Evolutionary conservation across 1,284 basidiomycete species (phyloP).

Genomic region (Spongispora temasekensis): DNA sequence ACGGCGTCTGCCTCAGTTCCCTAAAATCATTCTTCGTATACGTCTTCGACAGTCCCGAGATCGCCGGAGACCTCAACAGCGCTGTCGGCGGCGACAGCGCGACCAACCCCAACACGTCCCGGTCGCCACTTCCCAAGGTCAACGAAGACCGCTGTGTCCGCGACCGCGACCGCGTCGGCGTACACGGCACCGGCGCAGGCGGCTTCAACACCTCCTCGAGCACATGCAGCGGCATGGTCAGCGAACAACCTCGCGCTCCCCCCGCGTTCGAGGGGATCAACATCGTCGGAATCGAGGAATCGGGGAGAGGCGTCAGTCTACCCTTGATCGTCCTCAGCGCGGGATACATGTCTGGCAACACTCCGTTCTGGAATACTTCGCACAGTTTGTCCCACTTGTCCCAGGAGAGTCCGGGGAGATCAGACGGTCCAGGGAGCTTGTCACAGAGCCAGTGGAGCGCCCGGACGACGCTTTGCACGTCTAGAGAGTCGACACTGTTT

Average conservation of each 20-base stretch:
- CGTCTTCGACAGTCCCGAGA: conserved; percentile 78
- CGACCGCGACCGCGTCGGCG: conserved; percentile 20
- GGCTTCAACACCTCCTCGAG: conserved; percentile 29
- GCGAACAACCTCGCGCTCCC: not conserved
- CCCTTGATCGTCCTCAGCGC: conserved; percentile 34
- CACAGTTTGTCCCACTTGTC: conserved; percentile 37
- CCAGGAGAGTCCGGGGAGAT: conserved; percentile 35
- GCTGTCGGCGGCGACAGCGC: conserved; percentile 58
- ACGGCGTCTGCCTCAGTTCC: conserved; percentile 63
- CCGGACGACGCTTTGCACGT: conserved; percentile 31
- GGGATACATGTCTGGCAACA: conserved; percentile 27
- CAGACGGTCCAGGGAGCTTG: conserved; percentile 35
- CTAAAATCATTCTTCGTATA: conserved; percentile 78
- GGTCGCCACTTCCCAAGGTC: conserved; percentile 20
- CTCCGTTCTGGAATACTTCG: conserved; percentile 29
- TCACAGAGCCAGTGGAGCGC: conserved; percentile 32
- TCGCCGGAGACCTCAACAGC: conserved; percentile 68
- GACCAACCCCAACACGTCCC: conserved; percentile 32
- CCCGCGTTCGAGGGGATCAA: conserved; percentile 26
- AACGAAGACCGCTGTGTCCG: not conserved
- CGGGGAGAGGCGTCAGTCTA: conserved; percentile 31
- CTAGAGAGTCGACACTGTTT: conserved; percentile 32
- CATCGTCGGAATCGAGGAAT: conserved; percentile 30
- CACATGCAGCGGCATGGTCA: conserved; percentile 24
- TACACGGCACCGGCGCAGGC: conserved; percentile 25